These are phyloP conservation scores for Berberis vulgaris DNA, from an alignment of 164 flowering plant genomes.

Conservation along the genomic window DNA sequence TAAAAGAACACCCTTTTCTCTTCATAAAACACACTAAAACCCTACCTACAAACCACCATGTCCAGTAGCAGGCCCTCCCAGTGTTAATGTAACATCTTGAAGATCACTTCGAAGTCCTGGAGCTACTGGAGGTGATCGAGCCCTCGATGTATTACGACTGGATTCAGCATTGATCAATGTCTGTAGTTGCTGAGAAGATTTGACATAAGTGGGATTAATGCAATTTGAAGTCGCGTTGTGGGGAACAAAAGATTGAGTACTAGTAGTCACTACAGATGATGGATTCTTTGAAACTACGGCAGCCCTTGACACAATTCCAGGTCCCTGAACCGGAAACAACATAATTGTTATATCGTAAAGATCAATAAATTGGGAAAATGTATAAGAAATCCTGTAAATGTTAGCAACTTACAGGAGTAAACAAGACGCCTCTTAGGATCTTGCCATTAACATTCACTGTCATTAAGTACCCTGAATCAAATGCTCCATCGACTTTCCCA, in stretches of 20 bases:
- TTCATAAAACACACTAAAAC: neutral
- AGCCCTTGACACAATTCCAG: constrained; percentile 29
- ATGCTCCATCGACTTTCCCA: constrained; percentile 83
- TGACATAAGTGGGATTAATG: constrained; percentile 4
- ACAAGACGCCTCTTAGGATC: constrained; percentile 74
- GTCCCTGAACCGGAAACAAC: constrained; percentile 30
- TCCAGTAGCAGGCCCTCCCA: constrained; percentile 39
- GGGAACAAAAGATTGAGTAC: constrained; percentile 15
- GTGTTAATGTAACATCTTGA: constrained; percentile 69
- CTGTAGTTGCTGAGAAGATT: constrained; percentile 23
- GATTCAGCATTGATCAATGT: constrained; percentile 17
- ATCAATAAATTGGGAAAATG: neutral
- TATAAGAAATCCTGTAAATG: neutral
- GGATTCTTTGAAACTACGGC: constrained; percentile 14
- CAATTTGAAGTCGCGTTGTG: constrained; percentile 19
- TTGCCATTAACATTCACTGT: constrained; percentile 81
- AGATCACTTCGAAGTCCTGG: constrained; percentile 52
- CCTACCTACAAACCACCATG: constrained; percentile 11
- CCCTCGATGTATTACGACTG: constrained; percentile 13
- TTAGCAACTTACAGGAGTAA: constrained; percentile 57
- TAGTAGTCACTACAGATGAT: constrained; percentile 1
- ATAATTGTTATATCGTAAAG: no score
- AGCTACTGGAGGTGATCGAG: constrained; percentile 19
- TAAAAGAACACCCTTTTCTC: no score
- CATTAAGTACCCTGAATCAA: constrained; percentile 90